These are phyloP conservation scores for Botrytis cinerea DNA, from an alignment of 2,329 filamentous ascomycete genomes.

Conservation along the genomic window DNA sequence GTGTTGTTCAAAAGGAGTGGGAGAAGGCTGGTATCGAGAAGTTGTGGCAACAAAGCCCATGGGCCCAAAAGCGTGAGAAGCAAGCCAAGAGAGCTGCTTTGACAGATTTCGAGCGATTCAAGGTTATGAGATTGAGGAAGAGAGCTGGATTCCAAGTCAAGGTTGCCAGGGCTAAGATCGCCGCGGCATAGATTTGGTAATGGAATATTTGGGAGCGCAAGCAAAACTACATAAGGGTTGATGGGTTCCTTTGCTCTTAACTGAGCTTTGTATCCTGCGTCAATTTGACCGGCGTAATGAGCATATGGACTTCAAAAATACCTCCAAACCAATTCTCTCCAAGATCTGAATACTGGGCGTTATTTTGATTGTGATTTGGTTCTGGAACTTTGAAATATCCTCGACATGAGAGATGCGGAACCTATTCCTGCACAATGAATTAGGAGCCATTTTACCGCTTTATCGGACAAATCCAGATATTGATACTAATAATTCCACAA, in stretches of 20 bases:
- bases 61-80: conserved; percentile 91
- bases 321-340: conserved; percentile 22
- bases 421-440: background rate
- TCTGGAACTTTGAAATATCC: conserved; percentile 23
- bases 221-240: conserved; percentile 53
- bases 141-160: conserved; percentile 97
- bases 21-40: conserved; percentile 86
- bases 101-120: conserved; percentile 99
- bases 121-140: conserved; percentile 99
- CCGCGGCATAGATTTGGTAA: conserved; percentile 58
- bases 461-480: conserved; percentile 5
- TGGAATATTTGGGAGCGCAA: conserved; percentile 47
- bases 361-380: conserved; percentile 20
- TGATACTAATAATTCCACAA: conserved; percentile 17
- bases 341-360: conserved; percentile 14
- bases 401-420: conserved; percentile 5
- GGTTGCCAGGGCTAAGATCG: conserved; percentile 91
- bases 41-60: conserved; percentile 90
- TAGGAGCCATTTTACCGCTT: conserved; percentile 5
- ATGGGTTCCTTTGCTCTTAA: conserved; percentile 59
- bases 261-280: conserved; percentile 67
- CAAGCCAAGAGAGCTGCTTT: conserved; percentile 84
- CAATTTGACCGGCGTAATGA: conserved; percentile 64
- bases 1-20: conserved; percentile 84
- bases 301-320: conserved; percentile 60